phyloP scores from a whole-genome alignment of 768 basidiomycete genomes.

The Lactarius pseudohatsudake region DNA sequence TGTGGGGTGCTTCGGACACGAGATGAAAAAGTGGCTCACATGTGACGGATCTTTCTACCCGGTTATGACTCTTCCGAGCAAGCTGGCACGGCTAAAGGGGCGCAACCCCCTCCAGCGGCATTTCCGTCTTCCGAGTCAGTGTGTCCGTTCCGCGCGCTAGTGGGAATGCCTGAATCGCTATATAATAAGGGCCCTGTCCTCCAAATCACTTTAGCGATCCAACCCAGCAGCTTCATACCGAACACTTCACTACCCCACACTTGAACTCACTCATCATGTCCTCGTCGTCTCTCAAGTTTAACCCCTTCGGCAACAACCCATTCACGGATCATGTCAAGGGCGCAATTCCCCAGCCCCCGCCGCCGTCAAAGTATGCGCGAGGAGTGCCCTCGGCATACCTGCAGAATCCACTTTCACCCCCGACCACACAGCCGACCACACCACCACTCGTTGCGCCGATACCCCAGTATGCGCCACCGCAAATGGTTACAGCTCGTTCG shows the following conservation, averaged over 20 bases:
- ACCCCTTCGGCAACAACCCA: constrained; percentile 59
- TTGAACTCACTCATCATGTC: constrained; percentile 31
- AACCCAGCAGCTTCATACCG: constrained; percentile 16
- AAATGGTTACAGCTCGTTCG: constrained; percentile 7
- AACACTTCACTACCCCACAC: not conserved
- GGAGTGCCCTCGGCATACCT: constrained; percentile 39
- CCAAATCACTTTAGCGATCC: not conserved
- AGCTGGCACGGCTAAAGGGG: constrained; percentile 15
- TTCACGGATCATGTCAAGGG: constrained; percentile 47
- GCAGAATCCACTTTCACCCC: constrained; percentile 25
- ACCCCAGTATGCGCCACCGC: constrained; percentile 19
- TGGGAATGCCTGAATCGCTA: not conserved
- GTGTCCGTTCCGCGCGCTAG: not conserved
- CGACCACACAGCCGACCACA: constrained; percentile 15
- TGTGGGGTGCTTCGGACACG: constrained; percentile 15
- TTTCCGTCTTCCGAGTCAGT: not conserved
- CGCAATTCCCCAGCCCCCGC: constrained; percentile 41
- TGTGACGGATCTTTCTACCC: constrained; percentile 23
- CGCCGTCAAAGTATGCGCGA: constrained; percentile 49
- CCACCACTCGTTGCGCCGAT: constrained; percentile 17
- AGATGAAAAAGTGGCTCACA: constrained; percentile 11
- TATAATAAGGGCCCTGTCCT: constrained; percentile 22
- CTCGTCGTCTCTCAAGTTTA: constrained; percentile 42
- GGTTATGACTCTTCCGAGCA: constrained; percentile 18
- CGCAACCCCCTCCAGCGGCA: constrained; percentile 16